Evolutionary conservation across 2,329 filamentous ascomycete genomes (phyloP), one percentile per base, ranked within the genome.

Genomic region (Phyllosticta citriasiana): DNA sequence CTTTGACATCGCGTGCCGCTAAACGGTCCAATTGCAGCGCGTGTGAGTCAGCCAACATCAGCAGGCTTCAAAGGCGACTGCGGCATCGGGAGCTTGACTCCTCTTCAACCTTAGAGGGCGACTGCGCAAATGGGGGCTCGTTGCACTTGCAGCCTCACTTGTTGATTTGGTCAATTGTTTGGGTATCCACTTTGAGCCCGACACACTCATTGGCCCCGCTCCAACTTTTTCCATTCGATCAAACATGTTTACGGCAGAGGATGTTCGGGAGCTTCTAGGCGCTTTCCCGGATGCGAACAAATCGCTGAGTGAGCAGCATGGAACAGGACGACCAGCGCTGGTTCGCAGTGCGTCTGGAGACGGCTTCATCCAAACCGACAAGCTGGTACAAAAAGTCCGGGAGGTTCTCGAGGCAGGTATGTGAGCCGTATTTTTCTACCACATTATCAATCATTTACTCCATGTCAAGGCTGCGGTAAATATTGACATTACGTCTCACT

Each of bases 191-290:
- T n/a, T 47, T 47, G 40, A n/a, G 40, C 40, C 40, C 40, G 40
- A 47, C 40, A n/a, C 40, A 3, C 40, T 47, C 40, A 47, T 19
- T 47, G 40, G 40, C 14, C 19, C 40, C 14, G n/a, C n/a, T n/a
- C 40, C 6, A 5, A 47, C 16, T 47, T n/a, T 16, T 47, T n/a
- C 14, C 5, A 5, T n/a, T 47, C 40, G 14, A 1, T 57, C n/a
- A 58, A 47, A 3, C 19, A 73, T 73, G 71, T 74, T 74, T 57
- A 70, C 71, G 8, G 57, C 61, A n/a, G 67, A 69, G 27, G 72
- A 74, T 60, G 64, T 71, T 9, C 68, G 64, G 40, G 66, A 71
- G 19, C 63, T 73, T 2, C 67, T 67, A 26, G 59, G 64, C 14
- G 57, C 67, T 12, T 66, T 73, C 14, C 67, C 60, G 4, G 35